Evolutionary conservation across 305 asterid genomes (phyloP).

Genomic region (Coffea humblotiana): DNA sequence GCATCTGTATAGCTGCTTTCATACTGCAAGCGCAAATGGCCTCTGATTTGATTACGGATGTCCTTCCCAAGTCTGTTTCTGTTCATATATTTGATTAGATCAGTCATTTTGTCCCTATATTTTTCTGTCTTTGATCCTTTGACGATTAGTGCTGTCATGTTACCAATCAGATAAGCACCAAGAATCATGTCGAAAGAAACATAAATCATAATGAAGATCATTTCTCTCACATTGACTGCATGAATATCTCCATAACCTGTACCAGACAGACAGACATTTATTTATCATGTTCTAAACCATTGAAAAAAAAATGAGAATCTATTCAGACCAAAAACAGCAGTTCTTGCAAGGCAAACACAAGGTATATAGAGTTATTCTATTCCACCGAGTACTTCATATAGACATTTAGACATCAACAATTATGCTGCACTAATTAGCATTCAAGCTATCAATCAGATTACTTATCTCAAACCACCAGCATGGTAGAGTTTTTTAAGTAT

Average conservation of each 20-base stretch:
- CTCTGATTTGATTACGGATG: constrained; percentile 75
- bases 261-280: constrained; percentile 9
- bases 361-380: not conserved
- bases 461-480: not conserved
- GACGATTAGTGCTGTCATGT: constrained; percentile 95
- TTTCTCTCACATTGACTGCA: constrained; percentile 86
- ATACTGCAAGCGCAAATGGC: constrained; percentile 79
- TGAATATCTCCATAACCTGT: constrained; percentile 96
- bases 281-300: not conserved
- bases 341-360: not conserved
- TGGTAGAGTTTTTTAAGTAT: not conserved
- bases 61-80: constrained; percentile 72
- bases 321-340: not conserved
- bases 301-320: not conserved
- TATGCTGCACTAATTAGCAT: not conserved
- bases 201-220: constrained; percentile 86
- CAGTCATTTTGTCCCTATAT: constrained; percentile 84
- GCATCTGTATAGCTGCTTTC: constrained; percentile 84
- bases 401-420: not conserved
- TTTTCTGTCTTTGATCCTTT: constrained; percentile 91
- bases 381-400: not conserved
- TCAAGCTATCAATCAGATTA: not conserved
- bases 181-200: constrained; percentile 93
- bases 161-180: constrained; percentile 91
- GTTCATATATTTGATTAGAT: constrained; percentile 72